A percentile compares a stretch with the other conserved stretches of the same genome.
Conservation (phyloP, 257 asterid species). For the Rauvolfia tetraphylla region DNA sequence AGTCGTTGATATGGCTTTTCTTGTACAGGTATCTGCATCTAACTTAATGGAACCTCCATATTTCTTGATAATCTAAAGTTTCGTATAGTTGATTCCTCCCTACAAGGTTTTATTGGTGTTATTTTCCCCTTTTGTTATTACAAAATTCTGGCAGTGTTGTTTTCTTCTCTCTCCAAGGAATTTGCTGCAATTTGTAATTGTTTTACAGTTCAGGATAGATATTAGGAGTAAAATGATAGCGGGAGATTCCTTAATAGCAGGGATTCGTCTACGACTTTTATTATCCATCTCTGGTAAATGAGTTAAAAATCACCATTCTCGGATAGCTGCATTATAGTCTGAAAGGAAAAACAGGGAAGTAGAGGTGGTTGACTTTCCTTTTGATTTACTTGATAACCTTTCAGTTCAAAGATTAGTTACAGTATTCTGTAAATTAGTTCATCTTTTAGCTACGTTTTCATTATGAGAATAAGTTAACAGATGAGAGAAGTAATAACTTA, state of each 20-base stretch:
- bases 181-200: not conserved
- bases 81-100: not conserved
- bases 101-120: not conserved
- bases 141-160: not conserved
- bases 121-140: not conserved
- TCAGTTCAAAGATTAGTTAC: not conserved
- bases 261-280: not conserved
- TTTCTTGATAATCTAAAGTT: not conserved
- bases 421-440: not conserved
- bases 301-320: not conserved
- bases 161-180: not conserved
- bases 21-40: conserved; percentile 72
- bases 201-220: not conserved
- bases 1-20: conserved; percentile 98
- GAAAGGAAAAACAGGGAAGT: not conserved
- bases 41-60: conserved; percentile 3
- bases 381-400: not conserved
- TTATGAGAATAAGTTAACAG: not conserved
- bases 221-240: not conserved
- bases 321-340: not conserved
- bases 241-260: not conserved
- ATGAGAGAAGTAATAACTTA: not conserved
- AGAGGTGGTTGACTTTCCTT: not conserved
- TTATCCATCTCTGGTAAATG: not conserved
- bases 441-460: not conserved